A percentile compares a stretch with the other conserved stretches of the same genome.
These are phyloP conservation scores for Pseudopyricularia javanii DNA, from an alignment of 2,329 filamentous ascomycete genomes.

Conservation along the genomic window DNA sequence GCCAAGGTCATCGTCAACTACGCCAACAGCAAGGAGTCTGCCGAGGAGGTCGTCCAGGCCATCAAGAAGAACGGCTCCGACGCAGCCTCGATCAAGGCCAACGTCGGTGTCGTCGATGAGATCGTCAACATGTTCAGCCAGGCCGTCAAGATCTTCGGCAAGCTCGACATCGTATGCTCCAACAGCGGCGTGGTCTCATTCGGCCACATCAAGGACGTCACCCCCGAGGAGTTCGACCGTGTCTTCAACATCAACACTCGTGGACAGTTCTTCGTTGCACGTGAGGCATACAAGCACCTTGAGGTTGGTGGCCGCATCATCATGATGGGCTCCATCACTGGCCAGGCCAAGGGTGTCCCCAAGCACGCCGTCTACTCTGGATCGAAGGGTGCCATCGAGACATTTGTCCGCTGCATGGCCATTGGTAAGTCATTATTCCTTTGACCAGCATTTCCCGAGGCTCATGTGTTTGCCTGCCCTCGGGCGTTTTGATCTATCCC, in stretches of 20 bases:
- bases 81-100: conserved; percentile 17
- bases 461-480: too few species aligned
- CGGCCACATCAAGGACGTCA: conserved; percentile 45
- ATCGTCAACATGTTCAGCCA: conserved; percentile 25
- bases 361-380: conserved; percentile 21
- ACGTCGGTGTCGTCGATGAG: conserved; percentile 17
- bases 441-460: neutral
- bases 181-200: conserved; percentile 46
- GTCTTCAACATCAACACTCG: conserved; percentile 48
- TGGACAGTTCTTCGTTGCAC: conserved; percentile 51
- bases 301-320: conserved; percentile 50
- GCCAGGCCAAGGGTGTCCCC: conserved; percentile 20
- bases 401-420: conserved; percentile 17
- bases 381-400: conserved; percentile 21
- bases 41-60: conserved; percentile 8
- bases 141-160: conserved; percentile 43
- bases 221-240: conserved; percentile 46
- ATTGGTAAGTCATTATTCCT: conserved; percentile 6
- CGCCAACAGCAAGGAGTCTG: conserved; percentile 11
- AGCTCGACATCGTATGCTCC: conserved; percentile 48
- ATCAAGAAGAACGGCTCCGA: conserved; percentile 11
- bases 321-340: conserved; percentile 49
- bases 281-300: conserved; percentile 49
- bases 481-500: too few species aligned
- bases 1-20: conserved; percentile 22